Conservation (phyloP, 164 flowering plant species). For the Vitis rotundifolia region DNA sequence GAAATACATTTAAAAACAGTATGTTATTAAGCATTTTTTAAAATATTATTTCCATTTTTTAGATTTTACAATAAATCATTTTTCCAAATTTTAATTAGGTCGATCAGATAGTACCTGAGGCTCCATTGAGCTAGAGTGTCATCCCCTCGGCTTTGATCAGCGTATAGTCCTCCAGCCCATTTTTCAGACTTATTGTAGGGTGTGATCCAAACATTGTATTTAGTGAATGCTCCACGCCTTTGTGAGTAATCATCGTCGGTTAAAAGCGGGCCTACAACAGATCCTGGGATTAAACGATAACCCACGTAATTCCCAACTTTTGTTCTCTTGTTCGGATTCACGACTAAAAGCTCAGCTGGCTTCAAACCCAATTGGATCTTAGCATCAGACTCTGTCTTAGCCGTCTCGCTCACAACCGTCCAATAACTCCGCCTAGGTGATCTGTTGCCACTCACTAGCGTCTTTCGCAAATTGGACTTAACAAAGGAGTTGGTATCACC, state of each 20-base stretch:
- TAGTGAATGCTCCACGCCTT: conserved; percentile 38
- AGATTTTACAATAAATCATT: too few species aligned
- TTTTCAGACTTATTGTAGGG: conserved; percentile 46
- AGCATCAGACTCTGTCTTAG: conserved; percentile 24
- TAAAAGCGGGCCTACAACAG: conserved; percentile 24
- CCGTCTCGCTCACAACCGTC: conserved; percentile 17
- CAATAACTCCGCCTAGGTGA: conserved; percentile 34
- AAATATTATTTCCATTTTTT: too few species aligned
- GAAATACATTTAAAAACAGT: too few species aligned
- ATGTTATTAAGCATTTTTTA: too few species aligned
- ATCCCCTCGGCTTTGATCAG: conserved; percentile 43
- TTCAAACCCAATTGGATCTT: conserved; percentile 16
- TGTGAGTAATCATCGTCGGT: conserved; percentile 43
- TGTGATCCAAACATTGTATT: conserved; percentile 46
- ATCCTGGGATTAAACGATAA: conserved; percentile 35
- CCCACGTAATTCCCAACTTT: conserved; percentile 36
- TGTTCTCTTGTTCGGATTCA: conserved; percentile 38
- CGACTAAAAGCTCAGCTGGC: conserved; percentile 35
- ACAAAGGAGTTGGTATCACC: conserved; percentile 32
- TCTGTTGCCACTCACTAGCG: not conserved
- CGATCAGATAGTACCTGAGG: conserved; percentile 12
- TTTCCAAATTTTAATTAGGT: conserved; percentile 1
- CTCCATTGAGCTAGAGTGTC: conserved; percentile 37
- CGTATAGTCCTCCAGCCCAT: conserved; percentile 46
- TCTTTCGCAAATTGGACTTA: conserved; percentile 16